Base-by-base conservation (phyloP, 2,329 filamentous ascomycete species). In the Anthostomella pinea region DNA sequence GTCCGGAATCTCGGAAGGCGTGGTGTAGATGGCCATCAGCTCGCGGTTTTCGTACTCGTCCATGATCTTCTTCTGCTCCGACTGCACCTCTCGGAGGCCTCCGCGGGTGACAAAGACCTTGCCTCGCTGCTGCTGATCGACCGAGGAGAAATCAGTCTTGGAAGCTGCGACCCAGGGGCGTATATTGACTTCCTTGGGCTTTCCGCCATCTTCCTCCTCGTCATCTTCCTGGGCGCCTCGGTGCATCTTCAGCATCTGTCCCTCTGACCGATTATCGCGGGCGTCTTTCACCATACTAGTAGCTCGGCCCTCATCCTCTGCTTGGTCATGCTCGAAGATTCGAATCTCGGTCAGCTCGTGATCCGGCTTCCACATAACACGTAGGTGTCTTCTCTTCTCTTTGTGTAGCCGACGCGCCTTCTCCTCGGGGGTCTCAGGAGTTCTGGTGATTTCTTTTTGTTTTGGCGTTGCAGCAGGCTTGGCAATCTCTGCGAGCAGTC, bases 301-400 rank as follows among this genome's bases (percentile, higher is more conserved):
- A 35, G 78, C 75, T 37, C 84, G 74, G 35, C 80, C 82, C 39
- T 81, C 72, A 49, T 87, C 83, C 55, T 89, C 85, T 2, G 76
- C 73, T 2, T 78, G 79, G 43, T 87, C 82, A 51, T 87, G 85
- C 36, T 80, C 78, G 63, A 90, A 89, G 32, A 81, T 67, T 45
- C 77, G 76, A 36, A 87, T 68, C 48, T 85, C 69, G 2, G 81
- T 81, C 19, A 91, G 70, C 19, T 79, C 75, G 13, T 74, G 66
- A 32, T 83, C 84, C 1, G 79, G 72, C 54, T 82, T 85, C 72
- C 85, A 91, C 6, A 66, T 74, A 5, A 91, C 86, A 9, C 81
- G 75, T 15, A 89, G 66, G 45, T 83, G 79, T 22, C 83, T 75
- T 31, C 85, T 75, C 40, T 78, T 73, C 56, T 89, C 84, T 53